Evolutionary conservation across 768 basidiomycete genomes (phyloP).

Genomic region (Boletus bicolor): DNA sequence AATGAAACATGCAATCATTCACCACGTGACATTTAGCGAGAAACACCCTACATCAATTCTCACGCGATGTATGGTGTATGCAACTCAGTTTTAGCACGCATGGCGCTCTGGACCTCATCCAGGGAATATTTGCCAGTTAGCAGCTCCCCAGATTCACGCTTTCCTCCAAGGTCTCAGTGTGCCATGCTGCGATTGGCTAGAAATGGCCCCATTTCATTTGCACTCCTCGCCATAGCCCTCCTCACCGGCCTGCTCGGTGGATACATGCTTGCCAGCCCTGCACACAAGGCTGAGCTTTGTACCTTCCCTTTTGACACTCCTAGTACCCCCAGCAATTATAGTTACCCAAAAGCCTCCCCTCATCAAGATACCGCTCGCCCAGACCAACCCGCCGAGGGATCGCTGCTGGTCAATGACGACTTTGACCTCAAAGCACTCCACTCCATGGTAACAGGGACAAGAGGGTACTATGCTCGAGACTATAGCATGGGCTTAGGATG

Average conservation of each 20-base stretch:
- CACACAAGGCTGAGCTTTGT: conserved; percentile 19
- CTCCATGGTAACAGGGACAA: conserved; percentile 35
- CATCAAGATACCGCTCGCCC: not conserved
- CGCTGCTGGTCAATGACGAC: conserved; percentile 19
- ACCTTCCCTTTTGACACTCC: conserved; percentile 14
- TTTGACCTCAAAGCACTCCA: conserved; percentile 32
- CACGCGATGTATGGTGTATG: no score
- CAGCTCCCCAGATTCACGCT: conserved; percentile 7
- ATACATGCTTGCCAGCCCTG: conserved; percentile 20
- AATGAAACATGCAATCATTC: no score
- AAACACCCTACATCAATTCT: no score
- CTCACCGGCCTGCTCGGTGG: conserved; percentile 26
- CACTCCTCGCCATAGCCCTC: conserved; percentile 21
- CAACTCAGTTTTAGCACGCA: not conserved
- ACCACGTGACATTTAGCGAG: no score
- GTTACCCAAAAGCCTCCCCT: not conserved
- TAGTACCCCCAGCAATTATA: not conserved
- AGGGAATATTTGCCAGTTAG: conserved; percentile 24
- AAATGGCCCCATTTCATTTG: conserved; percentile 13
- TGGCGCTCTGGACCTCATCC: conserved; percentile 10
- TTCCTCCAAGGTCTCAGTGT: conserved; percentile 3
- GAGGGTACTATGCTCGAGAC: conserved; percentile 44
- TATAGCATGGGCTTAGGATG: conserved; percentile 44
- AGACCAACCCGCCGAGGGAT: not conserved
- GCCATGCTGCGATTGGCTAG: conserved; percentile 13